Conservation (phyloP, 2,329 filamentous ascomycete species). For the Metarhizium sp. region DNA sequence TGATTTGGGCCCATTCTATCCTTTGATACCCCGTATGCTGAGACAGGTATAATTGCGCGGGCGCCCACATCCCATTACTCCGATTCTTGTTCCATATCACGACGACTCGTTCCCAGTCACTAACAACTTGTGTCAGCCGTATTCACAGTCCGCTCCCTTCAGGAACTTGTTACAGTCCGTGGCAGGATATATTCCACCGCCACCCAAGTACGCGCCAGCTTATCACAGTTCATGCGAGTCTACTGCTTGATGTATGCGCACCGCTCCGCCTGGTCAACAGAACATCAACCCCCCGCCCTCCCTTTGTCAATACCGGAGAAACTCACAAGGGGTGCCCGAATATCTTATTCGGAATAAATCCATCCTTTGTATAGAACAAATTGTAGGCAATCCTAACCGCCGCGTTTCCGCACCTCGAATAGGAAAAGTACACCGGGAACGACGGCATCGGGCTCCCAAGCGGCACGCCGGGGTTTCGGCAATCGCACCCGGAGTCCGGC, state of each 20-base stretch:
- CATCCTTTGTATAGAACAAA: conserved; percentile 35
- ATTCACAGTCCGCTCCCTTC: too few species aligned
- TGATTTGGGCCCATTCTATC: neutral
- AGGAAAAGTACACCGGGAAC: conserved; percentile 32
- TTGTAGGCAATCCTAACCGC: conserved; percentile 32
- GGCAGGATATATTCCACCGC: too few species aligned
- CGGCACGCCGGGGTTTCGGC: conserved; percentile 26
- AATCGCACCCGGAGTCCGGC: conserved; percentile 29
- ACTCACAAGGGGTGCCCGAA: conserved; percentile 27
- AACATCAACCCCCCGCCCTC: too few species aligned
- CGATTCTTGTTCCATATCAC: neutral
- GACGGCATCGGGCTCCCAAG: conserved; percentile 24
- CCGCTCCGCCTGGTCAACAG: too few species aligned
- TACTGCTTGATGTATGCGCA: too few species aligned
- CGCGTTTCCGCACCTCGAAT: conserved; percentile 22
- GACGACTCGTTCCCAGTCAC: neutral
- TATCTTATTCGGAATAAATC: conserved; percentile 22
- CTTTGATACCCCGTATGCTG: neutral
- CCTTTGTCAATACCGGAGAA: too few species aligned
- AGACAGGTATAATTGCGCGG: neutral
- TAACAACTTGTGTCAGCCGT: neutral
- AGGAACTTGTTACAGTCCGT: too few species aligned
- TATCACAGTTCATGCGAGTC: too few species aligned
- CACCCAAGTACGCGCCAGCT: too few species aligned
- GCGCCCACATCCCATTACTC: neutral